Percentiles rank a stretch among this genome's conserved stretches.
These are phyloP conservation scores for Metarhizium humberi DNA, from an alignment of 2,329 filamentous ascomycete species.

Conservation along the genomic window DNA sequence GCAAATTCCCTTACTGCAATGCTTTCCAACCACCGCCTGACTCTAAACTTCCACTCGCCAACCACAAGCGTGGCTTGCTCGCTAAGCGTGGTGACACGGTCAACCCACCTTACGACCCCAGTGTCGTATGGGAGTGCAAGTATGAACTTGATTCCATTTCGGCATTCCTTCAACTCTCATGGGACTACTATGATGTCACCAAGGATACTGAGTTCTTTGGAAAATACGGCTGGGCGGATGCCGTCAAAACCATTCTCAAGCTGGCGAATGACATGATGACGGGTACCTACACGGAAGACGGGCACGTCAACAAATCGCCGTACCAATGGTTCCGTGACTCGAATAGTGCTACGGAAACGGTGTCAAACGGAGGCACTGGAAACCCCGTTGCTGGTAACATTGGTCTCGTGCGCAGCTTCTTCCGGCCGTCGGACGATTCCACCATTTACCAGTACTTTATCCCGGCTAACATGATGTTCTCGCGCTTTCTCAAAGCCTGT, in stretches of 20 bases:
- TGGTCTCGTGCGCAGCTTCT: conserved; percentile 76
- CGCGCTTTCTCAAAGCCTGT: conserved; percentile 47
- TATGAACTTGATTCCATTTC: conserved; percentile 90
- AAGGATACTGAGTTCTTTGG: conserved; percentile 65
- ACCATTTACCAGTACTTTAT: conserved; percentile 81
- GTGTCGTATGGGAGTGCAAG: conserved; percentile 85
- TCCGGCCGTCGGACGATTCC: conserved; percentile 83
- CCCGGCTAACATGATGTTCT: conserved; percentile 82
- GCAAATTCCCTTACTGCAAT: conserved; percentile 75
- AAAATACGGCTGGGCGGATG: conserved; percentile 61
- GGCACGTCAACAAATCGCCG: conserved; percentile 44
- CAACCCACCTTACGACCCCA: conserved; percentile 56
- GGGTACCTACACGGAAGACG: conserved; percentile 59
- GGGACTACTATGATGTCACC: conserved; percentile 70
- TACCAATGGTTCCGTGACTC: conserved; percentile 75
- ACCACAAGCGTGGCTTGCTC: conserved; percentile 11
- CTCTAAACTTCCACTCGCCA: conserved; percentile 29
- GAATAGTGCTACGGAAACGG: conserved; percentile 68
- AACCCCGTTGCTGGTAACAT: conserved; percentile 73
- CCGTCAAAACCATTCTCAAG: conserved; percentile 59
- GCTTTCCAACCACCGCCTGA: conserved; percentile 84
- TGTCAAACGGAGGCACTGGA: conserved; percentile 66
- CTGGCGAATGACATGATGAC: conserved; percentile 62
- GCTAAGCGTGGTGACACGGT: conserved; percentile 37
- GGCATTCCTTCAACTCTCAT: conserved; percentile 72